A percentile compares a stretch with the other conserved stretches of the same genome.
These are phyloP conservation scores for Suhomyces wounanorum DNA, from an alignment of 1,139 yeast genomes.

Conservation along the genomic window DNA sequence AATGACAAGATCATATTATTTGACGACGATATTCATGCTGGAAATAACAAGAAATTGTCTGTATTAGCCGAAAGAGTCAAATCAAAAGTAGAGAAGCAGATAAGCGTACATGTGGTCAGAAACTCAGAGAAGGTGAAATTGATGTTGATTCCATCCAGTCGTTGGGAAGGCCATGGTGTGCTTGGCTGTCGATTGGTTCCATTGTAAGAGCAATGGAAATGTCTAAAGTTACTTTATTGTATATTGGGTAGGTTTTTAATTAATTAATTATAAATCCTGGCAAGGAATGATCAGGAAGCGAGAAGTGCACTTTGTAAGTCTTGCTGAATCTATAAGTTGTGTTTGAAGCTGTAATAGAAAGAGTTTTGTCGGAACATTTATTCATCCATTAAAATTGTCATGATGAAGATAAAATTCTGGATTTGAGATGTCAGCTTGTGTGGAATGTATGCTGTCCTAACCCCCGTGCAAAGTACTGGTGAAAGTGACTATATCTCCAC, in stretches of 20 bases:
- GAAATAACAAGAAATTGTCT: slow-evolving; percentile 51
- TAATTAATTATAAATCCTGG: not conserved
- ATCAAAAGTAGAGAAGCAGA: slow-evolving; percentile 25
- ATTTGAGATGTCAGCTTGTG: no score
- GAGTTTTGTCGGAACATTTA: no score
- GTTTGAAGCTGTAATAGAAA: no score
- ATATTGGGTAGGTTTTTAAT: not conserved
- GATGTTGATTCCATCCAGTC: slow-evolving; percentile 48
- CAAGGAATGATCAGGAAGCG: not conserved
- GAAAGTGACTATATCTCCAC: slow-evolving; percentile 78
- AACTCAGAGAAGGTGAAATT: slow-evolving; percentile 25
- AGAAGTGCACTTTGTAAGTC: no score
- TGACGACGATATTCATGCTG: slow-evolving; percentile 52
- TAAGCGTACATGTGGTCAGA: slow-evolving; percentile 42
- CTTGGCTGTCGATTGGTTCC: slow-evolving; percentile 71
- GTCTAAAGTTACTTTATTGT: not conserved
- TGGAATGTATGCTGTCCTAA: slow-evolving; percentile 26
- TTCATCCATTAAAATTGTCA: no score
- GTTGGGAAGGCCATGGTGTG: slow-evolving; percentile 73
- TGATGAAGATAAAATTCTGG: no score
- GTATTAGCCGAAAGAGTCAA: slow-evolving; percentile 38
- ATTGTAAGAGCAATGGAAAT: slow-evolving; percentile 47
- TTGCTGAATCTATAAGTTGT: no score
- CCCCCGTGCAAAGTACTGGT: slow-evolving; percentile 97
- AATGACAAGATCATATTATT: slow-evolving; percentile 56